Evolutionary conservation across 148 eudicot genomes (phyloP), one percentile per base, ranked within the genome.

Genomic region (Rhododendron henanense): DNA sequence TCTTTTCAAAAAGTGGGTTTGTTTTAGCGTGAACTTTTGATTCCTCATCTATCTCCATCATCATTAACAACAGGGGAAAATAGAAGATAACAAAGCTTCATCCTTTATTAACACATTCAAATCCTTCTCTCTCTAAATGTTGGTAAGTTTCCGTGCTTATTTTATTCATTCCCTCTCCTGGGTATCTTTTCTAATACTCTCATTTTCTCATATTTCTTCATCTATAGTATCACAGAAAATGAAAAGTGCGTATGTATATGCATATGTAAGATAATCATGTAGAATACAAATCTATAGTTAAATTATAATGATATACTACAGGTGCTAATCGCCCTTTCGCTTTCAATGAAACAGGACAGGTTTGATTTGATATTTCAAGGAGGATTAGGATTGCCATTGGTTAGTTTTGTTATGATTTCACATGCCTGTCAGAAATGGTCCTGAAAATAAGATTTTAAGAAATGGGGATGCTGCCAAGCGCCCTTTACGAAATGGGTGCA

Each of bases 141-240:
- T 78, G 88, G 88, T 83, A 87, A 83, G 88, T 78, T 51, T 65
- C 7, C 65, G 13, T 67, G 44, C 59, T 79, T 83, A 76, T 74
- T 87, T 83, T 86, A 86, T 63, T 47, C 87, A 33, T 86, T 75
- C 75, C 85, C 78, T 55, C 57, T 35, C 75, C 81, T 82, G 75
- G 81, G 55, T 74, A 75, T 53, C 31, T 55, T 8, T 82, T 41
- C 28, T 61, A 71, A 41, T 71, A 10, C 14, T 41, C 11, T 19
- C 53, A 21, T 41, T 19, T 75, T 15, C 35, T 59, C 25, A 31
- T 37, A 50, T 85, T 47, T 53, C 8, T 18, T 13, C 23, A 55
- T 37, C 6, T 23, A 55, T 55, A 33, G 37, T 37, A 21, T 45
- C 14, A 0, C 25, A 45, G 31, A 78, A 53, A 44, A 23, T 18